Conservation (phyloP, 2,329 filamentous ascomycete species). For the Aspergillus ochraceus region DNA sequence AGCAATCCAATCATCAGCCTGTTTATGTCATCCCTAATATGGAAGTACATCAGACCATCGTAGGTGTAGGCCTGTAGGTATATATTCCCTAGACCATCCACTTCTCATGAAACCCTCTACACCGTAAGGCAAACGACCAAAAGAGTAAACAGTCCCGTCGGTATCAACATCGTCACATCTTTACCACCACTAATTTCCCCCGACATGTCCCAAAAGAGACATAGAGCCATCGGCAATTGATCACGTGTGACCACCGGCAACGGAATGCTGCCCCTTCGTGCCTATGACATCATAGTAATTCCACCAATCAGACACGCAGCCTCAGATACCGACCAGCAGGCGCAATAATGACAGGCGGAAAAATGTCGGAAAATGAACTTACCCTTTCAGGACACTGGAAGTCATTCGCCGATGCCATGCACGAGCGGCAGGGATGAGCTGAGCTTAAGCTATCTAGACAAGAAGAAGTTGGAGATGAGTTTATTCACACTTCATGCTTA, state of each 20-base stretch:
- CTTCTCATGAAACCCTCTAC: neutral
- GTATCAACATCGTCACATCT: too few species aligned
- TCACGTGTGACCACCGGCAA: constrained; percentile 14
- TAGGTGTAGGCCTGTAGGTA: too few species aligned
- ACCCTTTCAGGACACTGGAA: neutral
- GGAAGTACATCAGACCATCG: neutral
- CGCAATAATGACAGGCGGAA: neutral
- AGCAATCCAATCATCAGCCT: neutral
- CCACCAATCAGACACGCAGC: constrained; percentile 9
- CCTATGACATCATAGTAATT: neutral
- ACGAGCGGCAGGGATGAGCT: neutral
- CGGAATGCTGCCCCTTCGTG: neutral
- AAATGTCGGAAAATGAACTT: neutral
- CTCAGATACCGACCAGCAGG: constrained; percentile 6
- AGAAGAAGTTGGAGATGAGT: too few species aligned
- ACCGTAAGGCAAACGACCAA: too few species aligned
- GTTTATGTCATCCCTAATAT: too few species aligned
- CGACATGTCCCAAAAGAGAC: too few species aligned
- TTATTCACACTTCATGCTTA: neutral
- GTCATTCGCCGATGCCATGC: neutral
- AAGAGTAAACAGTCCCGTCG: too few species aligned
- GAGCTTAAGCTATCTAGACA: too few species aligned
- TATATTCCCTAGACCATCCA: too few species aligned
- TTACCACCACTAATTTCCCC: too few species aligned
- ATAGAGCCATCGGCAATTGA: constrained; percentile 1